These are phyloP conservation scores for Ophiostoma angusticollis DNA, from an alignment of 2,329 filamentous ascomycete species.

Conservation along the genomic window DNA sequence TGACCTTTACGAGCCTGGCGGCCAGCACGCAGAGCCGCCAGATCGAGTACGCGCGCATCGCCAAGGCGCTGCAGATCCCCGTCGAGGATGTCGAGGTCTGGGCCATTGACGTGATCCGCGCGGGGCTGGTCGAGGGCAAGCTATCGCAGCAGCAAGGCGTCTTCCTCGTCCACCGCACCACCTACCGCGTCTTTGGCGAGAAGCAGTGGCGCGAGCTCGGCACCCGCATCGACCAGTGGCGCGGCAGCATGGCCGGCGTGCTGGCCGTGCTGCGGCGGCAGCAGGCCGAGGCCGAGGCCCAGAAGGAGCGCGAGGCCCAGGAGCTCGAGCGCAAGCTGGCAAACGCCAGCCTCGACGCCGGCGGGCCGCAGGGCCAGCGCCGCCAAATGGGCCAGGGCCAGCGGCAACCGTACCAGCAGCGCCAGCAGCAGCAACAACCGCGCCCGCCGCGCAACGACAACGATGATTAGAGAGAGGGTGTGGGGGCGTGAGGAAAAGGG, in stretches of 20 bases:
- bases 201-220: conserved; percentile 97
- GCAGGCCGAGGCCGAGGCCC: conserved; percentile 63
- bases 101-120: conserved; percentile 96
- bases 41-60: conserved; percentile 76
- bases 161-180: conserved; percentile 91
- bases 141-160: conserved; percentile 84
- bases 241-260: conserved; percentile 66
- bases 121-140: conserved; percentile 90
- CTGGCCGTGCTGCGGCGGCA: conserved; percentile 66
- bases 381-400: conserved; percentile 4
- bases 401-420: conserved; percentile 10
- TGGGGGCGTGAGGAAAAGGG: too few relatives aligned
- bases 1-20: conserved; percentile 83
- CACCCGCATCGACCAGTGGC: conserved; percentile 83
- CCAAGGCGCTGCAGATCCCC: conserved; percentile 72
- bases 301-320: conserved; percentile 65
- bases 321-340: conserved; percentile 52
- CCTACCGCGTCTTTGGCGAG: conserved; percentile 92
- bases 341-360: conserved; percentile 21
- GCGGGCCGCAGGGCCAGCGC: conserved; percentile 18
- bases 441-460: conserved; percentile 38
- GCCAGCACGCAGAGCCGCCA: conserved; percentile 73
- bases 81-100: conserved; percentile 85
- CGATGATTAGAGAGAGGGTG: conserved; percentile 28
- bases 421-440: conserved; percentile 17